Evolutionary conservation across 1,284 basidiomycete species (phyloP).

Genomic region (Leccinum griseonigrum): DNA sequence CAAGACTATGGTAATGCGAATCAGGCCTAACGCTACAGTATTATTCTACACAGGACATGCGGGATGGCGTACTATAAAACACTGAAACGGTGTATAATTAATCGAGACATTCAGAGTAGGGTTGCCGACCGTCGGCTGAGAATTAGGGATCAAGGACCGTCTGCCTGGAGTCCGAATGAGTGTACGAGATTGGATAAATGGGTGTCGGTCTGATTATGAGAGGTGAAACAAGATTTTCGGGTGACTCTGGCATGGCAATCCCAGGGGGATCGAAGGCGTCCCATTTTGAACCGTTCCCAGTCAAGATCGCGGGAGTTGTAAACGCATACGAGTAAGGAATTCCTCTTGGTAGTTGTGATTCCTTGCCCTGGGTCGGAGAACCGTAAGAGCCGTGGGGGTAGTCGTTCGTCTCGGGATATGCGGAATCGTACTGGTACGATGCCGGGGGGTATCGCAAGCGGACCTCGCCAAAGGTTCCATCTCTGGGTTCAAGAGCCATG

Average conservation of each 20-base stretch:
- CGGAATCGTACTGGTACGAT: slow-evolving; percentile 7
- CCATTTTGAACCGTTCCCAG: slow-evolving; percentile 4
- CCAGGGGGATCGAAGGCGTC: background rate
- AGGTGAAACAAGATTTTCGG: slow-evolving; percentile 16
- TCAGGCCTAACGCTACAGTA: slow-evolving; percentile 17
- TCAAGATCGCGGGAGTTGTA: slow-evolving; percentile 1
- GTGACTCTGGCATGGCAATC: slow-evolving; percentile 6
- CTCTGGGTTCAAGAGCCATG: slow-evolving; percentile 6
- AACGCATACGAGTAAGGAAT: slow-evolving; percentile 4
- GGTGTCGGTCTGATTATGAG: slow-evolving; percentile 29
- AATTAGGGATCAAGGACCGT: slow-evolving; percentile 7
- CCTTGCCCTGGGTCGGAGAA: slow-evolving; percentile 15
- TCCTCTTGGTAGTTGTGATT: slow-evolving; percentile 10
- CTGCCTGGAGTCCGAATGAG: slow-evolving; percentile 9
- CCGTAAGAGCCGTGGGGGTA: slow-evolving; percentile 4
- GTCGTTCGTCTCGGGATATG: slow-evolving; percentile 10
- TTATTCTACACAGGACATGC: slow-evolving; percentile 11
- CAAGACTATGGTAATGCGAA: slow-evolving; percentile 3
- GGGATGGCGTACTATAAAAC: slow-evolving; percentile 10
- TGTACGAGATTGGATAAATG: slow-evolving; percentile 28
- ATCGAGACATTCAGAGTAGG: background rate
- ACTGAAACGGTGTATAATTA: slow-evolving; percentile 7
- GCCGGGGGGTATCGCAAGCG: slow-evolving; percentile 6
- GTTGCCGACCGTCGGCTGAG: slow-evolving; percentile 1
- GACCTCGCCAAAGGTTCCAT: slow-evolving; percentile 11